Evolutionary conservation across 495 filamentous ascomycete genomes (phyloP), one percentile per base, ranked within the genome.

Genomic region (Penicillium parvum): DNA sequence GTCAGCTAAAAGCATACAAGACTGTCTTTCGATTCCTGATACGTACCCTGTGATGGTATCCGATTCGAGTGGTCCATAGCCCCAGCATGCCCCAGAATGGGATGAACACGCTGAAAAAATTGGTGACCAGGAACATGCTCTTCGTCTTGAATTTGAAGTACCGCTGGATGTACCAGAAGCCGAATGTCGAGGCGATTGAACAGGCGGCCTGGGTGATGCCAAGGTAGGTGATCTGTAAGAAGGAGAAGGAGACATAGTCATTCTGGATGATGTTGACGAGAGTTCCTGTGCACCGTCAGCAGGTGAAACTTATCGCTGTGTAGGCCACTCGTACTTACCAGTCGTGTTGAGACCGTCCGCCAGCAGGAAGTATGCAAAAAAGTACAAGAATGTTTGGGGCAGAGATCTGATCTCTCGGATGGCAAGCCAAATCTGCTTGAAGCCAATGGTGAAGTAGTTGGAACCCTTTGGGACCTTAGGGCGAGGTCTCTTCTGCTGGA

Each of bases 61-160:
- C 73, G 33, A 76, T 65, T 8, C 47, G 51, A 0, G 52, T 50
- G 6, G 69, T 71, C 72, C 71, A 75, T 1, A 76, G 53, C 6
- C 73, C 73, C 11, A 76, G 30, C 73, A 74, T 73, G 0, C 71
- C 71, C 69, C 71, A 76, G 32, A 74, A 66, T 8, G 71, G 71
- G 37, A 74, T 74, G 7, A 76, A 43, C 5, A 73, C 65, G 32
- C 49, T 72, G 57, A 72, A 74, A 39, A 70, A 64, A 40, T 74
- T 72, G 18, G 71, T 74, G 30, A 71, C 40, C 22, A 74, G 55
- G 36, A 76, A 74, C 73, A 74, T 76, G 32, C 51, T 54, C 28
- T 76, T 74, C 0, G 73, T 76, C 28, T 55, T 58, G 27, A 74
- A 66, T 18, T 66, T 61, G 54, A 72, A 74, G 41, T 70, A 70